A percentile compares a stretch with the other conserved stretches of the same genome.
phyloP scores from a whole-genome alignment of 192 early-diverging fungal genomes.

The Linnemannia elongata region DNA sequence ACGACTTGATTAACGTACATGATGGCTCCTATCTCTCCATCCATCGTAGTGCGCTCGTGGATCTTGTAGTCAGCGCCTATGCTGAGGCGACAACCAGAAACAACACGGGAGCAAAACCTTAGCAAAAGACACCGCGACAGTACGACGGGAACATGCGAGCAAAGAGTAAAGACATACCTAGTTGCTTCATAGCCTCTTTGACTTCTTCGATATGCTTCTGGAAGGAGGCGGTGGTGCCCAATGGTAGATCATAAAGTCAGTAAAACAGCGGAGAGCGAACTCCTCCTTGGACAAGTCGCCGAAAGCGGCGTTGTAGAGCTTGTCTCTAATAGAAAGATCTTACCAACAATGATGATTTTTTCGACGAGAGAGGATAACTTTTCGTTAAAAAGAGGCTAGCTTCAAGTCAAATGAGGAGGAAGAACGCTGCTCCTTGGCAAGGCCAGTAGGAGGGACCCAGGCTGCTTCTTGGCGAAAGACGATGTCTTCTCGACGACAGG shows the following conservation, averaged over 20 bases:
- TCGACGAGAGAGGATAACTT: too few species aligned
- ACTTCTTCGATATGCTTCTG: slow-evolving; percentile 3
- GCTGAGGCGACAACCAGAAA: background rate
- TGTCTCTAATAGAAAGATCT: too few species aligned
- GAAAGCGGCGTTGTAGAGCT: background rate
- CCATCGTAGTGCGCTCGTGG: slow-evolving; percentile 3
- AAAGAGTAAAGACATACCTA: slow-evolving; percentile 6
- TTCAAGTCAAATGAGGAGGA: too few species aligned
- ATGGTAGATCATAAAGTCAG: slow-evolving; percentile 29
- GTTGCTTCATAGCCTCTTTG: slow-evolving; percentile 7
- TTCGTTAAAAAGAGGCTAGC: too few species aligned
- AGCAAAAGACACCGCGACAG: too few species aligned
- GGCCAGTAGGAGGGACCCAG: too few species aligned
- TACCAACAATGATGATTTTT: too few species aligned
- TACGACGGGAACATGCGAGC: background rate
- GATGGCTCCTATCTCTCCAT: slow-evolving; percentile 12
- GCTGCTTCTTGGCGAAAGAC: too few species aligned
- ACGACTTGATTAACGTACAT: slow-evolving; percentile 21
- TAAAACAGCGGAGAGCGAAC: background rate
- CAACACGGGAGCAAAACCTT: background rate
- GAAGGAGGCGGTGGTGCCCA: slow-evolving; percentile 10
- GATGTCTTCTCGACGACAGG: too few species aligned
- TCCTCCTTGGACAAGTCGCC: background rate
- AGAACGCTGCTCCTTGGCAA: too few species aligned
- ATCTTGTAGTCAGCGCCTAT: slow-evolving; percentile 6